Conservation (phyloP, 805 yeast genomes). For the Lachancea sp. region DNA sequence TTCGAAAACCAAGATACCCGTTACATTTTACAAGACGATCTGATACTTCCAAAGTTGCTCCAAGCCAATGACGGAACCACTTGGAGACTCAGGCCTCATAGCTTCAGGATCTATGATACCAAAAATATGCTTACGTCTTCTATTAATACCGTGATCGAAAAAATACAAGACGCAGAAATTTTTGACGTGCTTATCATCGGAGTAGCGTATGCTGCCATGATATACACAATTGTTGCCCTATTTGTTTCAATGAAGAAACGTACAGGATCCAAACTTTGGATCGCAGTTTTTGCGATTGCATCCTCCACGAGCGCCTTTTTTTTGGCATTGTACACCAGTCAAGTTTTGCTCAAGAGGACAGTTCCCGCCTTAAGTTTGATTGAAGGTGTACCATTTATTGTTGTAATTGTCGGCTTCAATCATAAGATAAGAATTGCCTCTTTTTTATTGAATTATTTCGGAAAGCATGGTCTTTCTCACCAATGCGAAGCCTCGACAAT, state of each 20-base stretch:
- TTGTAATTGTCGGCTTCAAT: constrained; percentile 87
- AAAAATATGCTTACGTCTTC: constrained; percentile 44
- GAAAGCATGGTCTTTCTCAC: constrained; percentile 31
- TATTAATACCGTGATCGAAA: constrained; percentile 36
- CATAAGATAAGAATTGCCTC: constrained; percentile 70
- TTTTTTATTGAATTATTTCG: constrained; percentile 41
- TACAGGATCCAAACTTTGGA: constrained; percentile 82
- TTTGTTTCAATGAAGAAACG: constrained; percentile 65
- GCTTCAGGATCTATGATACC: constrained; percentile 50
- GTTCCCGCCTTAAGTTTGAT: constrained; percentile 70
- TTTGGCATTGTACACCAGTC: constrained; percentile 63
- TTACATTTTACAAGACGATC: constrained; percentile 23
- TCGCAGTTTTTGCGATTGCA: constrained; percentile 70
- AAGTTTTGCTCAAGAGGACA: constrained; percentile 47
- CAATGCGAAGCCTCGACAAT: constrained; percentile 26
- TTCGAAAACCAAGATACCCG: constrained; percentile 20
- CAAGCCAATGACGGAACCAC: constrained; percentile 39
- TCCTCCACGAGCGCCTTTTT: constrained; percentile 80
- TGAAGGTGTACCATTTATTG: constrained; percentile 91
- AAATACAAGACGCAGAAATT: constrained; percentile 68
- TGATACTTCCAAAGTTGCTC: constrained; percentile 18
- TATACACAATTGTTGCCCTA: constrained; percentile 69
- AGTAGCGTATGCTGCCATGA: constrained; percentile 80
- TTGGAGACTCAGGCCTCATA: constrained; percentile 55
- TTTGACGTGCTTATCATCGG: constrained; percentile 78